Evolutionary conservation across 352 stramenopile genomes (phyloP), one percentile per base, ranked within the genome.

Genomic region (Globisporangium uncinulatum): DNA sequence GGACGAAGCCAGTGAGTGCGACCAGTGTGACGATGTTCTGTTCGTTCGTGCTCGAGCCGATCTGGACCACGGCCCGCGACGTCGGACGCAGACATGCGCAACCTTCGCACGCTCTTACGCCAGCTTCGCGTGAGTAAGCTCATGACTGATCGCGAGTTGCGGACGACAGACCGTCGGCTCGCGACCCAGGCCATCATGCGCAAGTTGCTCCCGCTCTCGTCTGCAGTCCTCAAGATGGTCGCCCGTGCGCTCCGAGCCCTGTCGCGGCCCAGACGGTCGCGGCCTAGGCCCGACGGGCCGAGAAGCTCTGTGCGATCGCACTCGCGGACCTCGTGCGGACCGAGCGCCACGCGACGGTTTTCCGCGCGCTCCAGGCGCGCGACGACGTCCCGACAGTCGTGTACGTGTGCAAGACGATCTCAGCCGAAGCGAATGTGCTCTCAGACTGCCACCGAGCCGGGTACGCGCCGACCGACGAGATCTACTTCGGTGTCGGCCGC

Each of bases 381-480:
- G 67, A 73, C 9, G 70, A 88, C 2, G 83, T 79, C 4, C 91
- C 89, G 0, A 66, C 94, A 7, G 73, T 97, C 14, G 76, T 97
- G 29, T 97, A 92, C 59, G 88, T 97, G 51, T 96, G 88, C 66
- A 97, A 97, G 73, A 93, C 97, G 67, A 76, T 97, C 47, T 94
- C 88, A 0, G 86, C 97, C 3, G 81, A 94, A 51, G 78, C 76
- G 2, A 86, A 78, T 53, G 83, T 96, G n/a, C 61, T 97, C 14
- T 91, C 86, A 1, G 74, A 94, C 56, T 91, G 79, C 39, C 61
- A 79, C 32, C 63, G 80, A 43, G 62, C 65, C 0, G 76, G 76
- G n/a, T 54, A 80, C 50, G 55, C 58, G 51, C 41, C 66, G 3
- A 83, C 63, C 39, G 79, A 92, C 6, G 77, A 87, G 48, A 83